Base-by-base conservation (phyloP, 192 early-diverging fungal species). In the Linnemannia exigua region DNA sequence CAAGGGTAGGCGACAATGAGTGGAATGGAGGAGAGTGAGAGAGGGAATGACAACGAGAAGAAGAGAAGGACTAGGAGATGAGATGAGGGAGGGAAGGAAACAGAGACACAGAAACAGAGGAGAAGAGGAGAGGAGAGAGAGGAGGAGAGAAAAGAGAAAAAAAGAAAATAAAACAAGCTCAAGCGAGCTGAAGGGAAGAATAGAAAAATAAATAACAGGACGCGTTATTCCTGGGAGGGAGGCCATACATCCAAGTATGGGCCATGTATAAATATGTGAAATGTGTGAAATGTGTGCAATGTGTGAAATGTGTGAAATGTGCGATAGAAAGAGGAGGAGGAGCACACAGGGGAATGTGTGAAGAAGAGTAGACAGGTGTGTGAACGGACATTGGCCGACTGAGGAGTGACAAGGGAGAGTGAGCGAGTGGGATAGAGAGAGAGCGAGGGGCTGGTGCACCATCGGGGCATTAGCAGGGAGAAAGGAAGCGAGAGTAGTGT, bases 1-100 rank as follows among this genome's bases (percentile, higher is more conserved):
- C n/a, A n/a, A n/a, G n/a, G n/a, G n/a, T n/a, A n/a, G n/a, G n/a
- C n/a, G n/a, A n/a, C n/a, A 47, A 25, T n/a, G 35, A 51, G 47
- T 4, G 31, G 41, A 12, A 44, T 35, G 75, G 33, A 8, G n/a
- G 47, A 19, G 63, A 69, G 44, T 17, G 61, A 9, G 51, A 58
- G 48, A 14, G 48, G 16, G 33, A 41, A 25, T 2, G 36, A 78
- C 12, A 25, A 31, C 25, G 35, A 63, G 52, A 3, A 58, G 67
- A 69, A 68, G 37, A 70, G 28, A 47, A 74, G 16, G 41, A 46
- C 46, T 47, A 70, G 44, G 61, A 69, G 70, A 25, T 61, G 20
- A 66, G 28, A 72, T 22, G 22, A 58, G 8, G 3, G n/a, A 37
- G 47, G 20, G 22, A 69, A 15, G n/a, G 67, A 70, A n/a, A 47